Base-by-base conservation (phyloP, 2,329 filamentous ascomycete species). In the Sphaceloma murrayae region DNA sequence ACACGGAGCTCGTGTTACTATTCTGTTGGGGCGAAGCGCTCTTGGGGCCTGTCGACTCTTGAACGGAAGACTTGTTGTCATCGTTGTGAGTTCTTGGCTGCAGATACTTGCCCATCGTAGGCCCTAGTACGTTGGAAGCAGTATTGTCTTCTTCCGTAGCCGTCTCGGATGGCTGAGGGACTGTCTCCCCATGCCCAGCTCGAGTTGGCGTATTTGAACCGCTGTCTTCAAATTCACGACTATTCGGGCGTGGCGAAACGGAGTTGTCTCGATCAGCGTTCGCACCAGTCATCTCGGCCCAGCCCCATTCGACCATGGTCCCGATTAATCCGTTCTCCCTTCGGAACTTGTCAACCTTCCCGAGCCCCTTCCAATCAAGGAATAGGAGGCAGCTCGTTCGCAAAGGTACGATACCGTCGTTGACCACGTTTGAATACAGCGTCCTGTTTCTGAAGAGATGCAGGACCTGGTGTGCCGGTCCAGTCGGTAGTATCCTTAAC, bases 341-440 rank as follows among this genome's bases (percentile, higher is more conserved):
- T 16, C 89, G 77, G 8, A 91, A 89, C 63, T 98, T 98, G 53
- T 96, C 87, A 1, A 98, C 91, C 29, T 86, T 81, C 4, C 83
- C 89, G 3, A 98, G 68, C 0, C 91, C 91, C 63, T 88, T 83
- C 91, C 91, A 98, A 59, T 98, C 91, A 1, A 98, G 68, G 57
- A 98, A 98, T 4, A 98, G 66, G n/a, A 98, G 69, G 61, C 89
- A 98, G 51, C 89, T 96, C 3, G 91, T 98, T 16, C 91, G 78
- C 24, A 98, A 67, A 2, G 91, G 91, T 3, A 98, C 91, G 53
- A 98, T 95, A 2, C 88, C 89, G 63, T 96, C 89, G 57, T 96
- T 96, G 53, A 96, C 89, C 9, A 96, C 88, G 56, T 96, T 96
- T 2, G 88, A 94, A 61, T 96, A 96, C 1, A 95, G 72, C 0